These are phyloP conservation scores for Metschnikowia aberdeeniae DNA, from an alignment of 805 yeast genomes.

Conservation along the genomic window DNA sequence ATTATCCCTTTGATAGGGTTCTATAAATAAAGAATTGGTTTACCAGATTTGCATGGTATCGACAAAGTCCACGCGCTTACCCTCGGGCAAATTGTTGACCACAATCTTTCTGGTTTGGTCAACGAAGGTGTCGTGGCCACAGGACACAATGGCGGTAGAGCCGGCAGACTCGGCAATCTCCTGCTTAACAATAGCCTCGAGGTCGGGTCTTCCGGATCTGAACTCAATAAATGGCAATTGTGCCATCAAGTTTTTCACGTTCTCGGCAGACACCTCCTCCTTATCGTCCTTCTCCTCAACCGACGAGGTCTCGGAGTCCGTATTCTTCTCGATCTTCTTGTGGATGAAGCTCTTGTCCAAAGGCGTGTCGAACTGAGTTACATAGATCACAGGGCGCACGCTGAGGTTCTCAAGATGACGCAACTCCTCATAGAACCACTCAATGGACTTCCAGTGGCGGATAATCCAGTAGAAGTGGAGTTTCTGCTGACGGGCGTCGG, in stretches of 20 bases:
- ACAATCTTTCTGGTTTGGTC: slow-evolving; percentile 52
- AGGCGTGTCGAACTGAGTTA: slow-evolving; percentile 15
- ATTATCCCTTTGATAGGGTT: slow-evolving; percentile 1
- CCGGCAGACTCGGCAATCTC: slow-evolving; percentile 38
- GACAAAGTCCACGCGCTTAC: slow-evolving; percentile 58
- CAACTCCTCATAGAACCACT: slow-evolving; percentile 39
- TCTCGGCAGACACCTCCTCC: slow-evolving; percentile 4
- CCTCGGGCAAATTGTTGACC: slow-evolving; percentile 34
- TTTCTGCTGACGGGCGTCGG: slow-evolving; percentile 5
- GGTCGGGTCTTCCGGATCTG: slow-evolving; percentile 42
- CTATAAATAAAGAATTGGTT: not conserved
- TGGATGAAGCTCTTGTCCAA: slow-evolving; percentile 16
- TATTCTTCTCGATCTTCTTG: slow-evolving; percentile 5
- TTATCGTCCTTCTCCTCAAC: slow-evolving; percentile 9
- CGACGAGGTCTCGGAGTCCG: slow-evolving; percentile 2
- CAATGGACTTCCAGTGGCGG: slow-evolving; percentile 36
- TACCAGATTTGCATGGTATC: slow-evolving; percentile 76
- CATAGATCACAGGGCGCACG: slow-evolving; percentile 38
- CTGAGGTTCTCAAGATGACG: slow-evolving; percentile 28
- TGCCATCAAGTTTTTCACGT: slow-evolving; percentile 17
- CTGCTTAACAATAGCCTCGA: slow-evolving; percentile 27
- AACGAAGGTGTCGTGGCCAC: slow-evolving; percentile 61
- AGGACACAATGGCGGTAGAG: slow-evolving; percentile 47
- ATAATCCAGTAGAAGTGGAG: slow-evolving; percentile 36
- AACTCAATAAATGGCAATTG: slow-evolving; percentile 37